These are phyloP conservation scores for Linnemannia exigua DNA, from an alignment of 192 early-diverging fungal species.

Conservation along the genomic window DNA sequence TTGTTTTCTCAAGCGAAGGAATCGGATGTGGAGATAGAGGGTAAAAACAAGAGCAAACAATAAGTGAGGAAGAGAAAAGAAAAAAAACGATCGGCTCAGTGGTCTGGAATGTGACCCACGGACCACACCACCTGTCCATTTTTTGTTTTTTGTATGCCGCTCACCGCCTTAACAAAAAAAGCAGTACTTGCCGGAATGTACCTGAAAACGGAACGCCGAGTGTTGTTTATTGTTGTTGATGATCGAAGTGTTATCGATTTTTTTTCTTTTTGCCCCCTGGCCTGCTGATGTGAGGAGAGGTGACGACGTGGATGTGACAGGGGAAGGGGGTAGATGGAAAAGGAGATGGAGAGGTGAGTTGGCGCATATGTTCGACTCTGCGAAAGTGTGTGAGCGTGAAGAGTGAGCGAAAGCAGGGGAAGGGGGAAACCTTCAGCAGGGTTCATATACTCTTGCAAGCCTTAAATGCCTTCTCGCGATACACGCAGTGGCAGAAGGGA, in stretches of 20 bases:
- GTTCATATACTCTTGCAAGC: background rate
- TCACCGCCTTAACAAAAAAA: background rate
- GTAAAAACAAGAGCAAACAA: background rate
- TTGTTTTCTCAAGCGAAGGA: background rate
- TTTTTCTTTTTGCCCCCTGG: background rate
- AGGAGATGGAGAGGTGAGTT: background rate
- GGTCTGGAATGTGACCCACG: conserved; percentile 10
- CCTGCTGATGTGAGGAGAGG: background rate
- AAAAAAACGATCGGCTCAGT: conserved; percentile 5
- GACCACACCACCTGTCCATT: background rate
- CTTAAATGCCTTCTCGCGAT: no score
- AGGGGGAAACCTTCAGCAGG: background rate
- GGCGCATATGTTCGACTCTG: background rate
- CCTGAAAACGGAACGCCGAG: conserved; percentile 1
- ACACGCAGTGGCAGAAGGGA: background rate
- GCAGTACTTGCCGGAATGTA: background rate
- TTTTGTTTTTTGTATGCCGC: background rate
- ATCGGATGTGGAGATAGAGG: background rate
- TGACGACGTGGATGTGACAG: background rate
- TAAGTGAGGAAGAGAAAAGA: background rate
- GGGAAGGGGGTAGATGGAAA: background rate
- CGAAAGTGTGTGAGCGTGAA: background rate
- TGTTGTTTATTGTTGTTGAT: background rate
- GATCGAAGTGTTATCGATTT: background rate
- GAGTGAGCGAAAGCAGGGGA: background rate